Conservation (phyloP, 768 basidiomycete species). For the Saitozyma sp. region DNA sequence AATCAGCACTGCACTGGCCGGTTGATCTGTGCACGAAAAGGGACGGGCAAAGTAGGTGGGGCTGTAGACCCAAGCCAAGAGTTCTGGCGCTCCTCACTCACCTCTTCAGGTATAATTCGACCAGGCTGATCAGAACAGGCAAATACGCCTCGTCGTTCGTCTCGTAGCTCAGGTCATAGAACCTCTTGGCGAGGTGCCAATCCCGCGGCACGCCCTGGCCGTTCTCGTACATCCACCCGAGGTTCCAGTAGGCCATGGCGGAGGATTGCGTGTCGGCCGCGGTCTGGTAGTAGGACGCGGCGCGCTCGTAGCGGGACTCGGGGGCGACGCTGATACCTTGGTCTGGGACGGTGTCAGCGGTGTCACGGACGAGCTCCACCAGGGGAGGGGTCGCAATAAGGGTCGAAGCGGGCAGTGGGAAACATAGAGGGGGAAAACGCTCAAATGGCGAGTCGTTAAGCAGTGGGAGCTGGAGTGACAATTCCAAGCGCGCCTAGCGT, state of each 20-base stretch:
- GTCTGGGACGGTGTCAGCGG: conserved; percentile 7
- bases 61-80: too few relatives aligned
- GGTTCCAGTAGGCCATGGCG: conserved; percentile 95
- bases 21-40: neutral
- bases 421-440: too few relatives aligned
- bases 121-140: conserved; percentile 77
- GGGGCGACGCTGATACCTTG: conserved; percentile 6
- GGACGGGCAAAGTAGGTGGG: neutral
- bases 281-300: conserved; percentile 88
- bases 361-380: neutral
- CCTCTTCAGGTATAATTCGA: conserved; percentile 77
- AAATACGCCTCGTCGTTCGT: conserved; percentile 86
- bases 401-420: too few relatives aligned
- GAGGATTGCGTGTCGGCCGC: conserved; percentile 90
- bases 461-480: too few relatives aligned
- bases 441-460: too few relatives aligned
- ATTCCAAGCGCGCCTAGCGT: too few relatives aligned
- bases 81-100: conserved; percentile 44
- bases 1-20: neutral
- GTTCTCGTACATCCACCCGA: conserved; percentile 99
- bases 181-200: conserved; percentile 92
- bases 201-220: conserved; percentile 90
- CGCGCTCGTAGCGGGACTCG: conserved; percentile 63
- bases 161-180: conserved; percentile 86
- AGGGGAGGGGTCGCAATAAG: too few relatives aligned